phyloP scores from a whole-genome alignment of 805 yeast genomes.

The Suhomyces vadensis region DNA sequence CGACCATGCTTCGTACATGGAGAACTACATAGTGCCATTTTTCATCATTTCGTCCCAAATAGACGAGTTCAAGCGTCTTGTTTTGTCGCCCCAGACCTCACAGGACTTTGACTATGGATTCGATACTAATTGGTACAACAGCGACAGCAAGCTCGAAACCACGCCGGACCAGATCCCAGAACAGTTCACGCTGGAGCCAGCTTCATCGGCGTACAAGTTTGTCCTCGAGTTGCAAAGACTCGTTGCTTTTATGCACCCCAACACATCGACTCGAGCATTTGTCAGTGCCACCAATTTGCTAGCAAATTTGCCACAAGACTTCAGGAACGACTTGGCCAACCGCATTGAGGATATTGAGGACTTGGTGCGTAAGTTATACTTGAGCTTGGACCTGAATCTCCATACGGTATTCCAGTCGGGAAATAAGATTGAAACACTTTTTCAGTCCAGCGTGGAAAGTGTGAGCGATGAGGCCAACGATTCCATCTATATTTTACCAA shows the following conservation, averaged over 20 bases:
- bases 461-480: constrained; percentile 24
- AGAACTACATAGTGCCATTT: constrained; percentile 31
- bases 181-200: constrained; percentile 5
- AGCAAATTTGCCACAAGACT: constrained; percentile 19
- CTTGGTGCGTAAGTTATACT: constrained; percentile 15
- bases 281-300: constrained; percentile 21
- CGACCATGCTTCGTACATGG: constrained; percentile 15
- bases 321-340: constrained; percentile 18
- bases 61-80: constrained; percentile 17
- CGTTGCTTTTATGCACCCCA: constrained; percentile 19
- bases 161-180: constrained; percentile 9
- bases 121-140: constrained; percentile 20
- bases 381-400: constrained; percentile 6
- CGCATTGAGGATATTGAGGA: constrained; percentile 21
- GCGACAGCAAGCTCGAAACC: constrained; percentile 9
- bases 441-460: constrained; percentile 31
- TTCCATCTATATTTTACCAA: constrained; percentile 30
- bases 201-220: constrained; percentile 13
- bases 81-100: constrained; percentile 11
- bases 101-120: constrained; percentile 17
- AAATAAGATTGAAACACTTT: constrained; percentile 14
- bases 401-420: background rate
- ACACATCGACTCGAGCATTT: constrained; percentile 21
- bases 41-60: constrained; percentile 29
- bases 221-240: constrained; percentile 25